Evolutionary conservation across 148 eudicot species (phyloP).

Genomic region (Rheum nobile): DNA sequence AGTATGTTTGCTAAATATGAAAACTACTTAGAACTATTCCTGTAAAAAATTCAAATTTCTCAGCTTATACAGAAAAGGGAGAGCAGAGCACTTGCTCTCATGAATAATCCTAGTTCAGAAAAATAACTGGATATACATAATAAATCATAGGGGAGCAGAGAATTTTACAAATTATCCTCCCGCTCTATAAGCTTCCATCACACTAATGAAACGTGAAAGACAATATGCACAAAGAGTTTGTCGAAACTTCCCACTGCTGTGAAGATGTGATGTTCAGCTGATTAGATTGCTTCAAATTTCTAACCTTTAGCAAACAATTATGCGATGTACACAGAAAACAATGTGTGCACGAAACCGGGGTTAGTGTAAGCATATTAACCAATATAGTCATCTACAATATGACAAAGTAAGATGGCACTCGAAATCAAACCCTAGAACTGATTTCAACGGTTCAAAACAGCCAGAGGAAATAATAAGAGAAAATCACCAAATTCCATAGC

Average conservation of each 20-base stretch:
- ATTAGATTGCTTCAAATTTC: neutral
- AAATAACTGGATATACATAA: neutral
- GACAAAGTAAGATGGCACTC: constrained; percentile 20
- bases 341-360: neutral
- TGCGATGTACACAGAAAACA: neutral
- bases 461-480: constrained; percentile 10
- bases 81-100: neutral
- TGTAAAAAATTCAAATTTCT: neutral
- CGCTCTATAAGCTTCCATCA: neutral
- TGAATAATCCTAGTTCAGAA: neutral
- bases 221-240: neutral
- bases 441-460: constrained; percentile 11
- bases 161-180: neutral
- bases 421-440: neutral
- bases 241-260: neutral
- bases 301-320: neutral
- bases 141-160: neutral
- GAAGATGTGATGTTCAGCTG: neutral
- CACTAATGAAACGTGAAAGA: neutral
- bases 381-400: neutral
- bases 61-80: neutral
- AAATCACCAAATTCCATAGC: neutral
- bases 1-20: neutral
- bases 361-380: neutral
- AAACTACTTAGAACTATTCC: neutral